A percentile compares a stretch with the other conserved stretches of the same genome.
Conservation (phyloP, 805 yeast species). For the Wilhelminamyces savonicus region DNA sequence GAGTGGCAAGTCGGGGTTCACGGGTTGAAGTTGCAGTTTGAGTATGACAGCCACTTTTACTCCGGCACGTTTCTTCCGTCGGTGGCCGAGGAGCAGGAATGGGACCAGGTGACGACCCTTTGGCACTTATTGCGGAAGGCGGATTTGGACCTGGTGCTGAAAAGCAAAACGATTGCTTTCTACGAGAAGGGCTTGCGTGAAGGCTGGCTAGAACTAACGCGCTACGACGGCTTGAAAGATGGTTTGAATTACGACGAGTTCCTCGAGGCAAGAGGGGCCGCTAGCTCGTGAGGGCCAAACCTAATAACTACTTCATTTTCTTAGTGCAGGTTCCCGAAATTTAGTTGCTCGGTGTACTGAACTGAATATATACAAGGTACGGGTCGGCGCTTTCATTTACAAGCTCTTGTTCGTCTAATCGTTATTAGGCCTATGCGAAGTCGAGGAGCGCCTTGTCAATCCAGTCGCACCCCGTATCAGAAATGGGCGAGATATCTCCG, state of each 20-base stretch:
- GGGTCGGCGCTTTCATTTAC: too few relatives aligned
- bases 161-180: constrained; percentile 13
- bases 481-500: constrained; percentile 8
- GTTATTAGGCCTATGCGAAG: too few relatives aligned
- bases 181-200: constrained; percentile 22
- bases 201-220: constrained; percentile 27
- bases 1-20: constrained; percentile 83
- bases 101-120: constrained; percentile 72
- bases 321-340: too few relatives aligned
- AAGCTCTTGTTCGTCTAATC: too few relatives aligned
- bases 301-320: too few relatives aligned
- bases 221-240: constrained; percentile 31
- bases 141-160: constrained; percentile 28
- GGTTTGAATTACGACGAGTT: constrained; percentile 19
- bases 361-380: too few relatives aligned
- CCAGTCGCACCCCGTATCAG: constrained; percentile 56
- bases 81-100: constrained; percentile 82
- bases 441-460: constrained; percentile 32
- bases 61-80: constrained; percentile 87
- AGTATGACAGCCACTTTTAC: constrained; percentile 27
- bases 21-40: constrained; percentile 64
- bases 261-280: neutral
- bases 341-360: too few relatives aligned
- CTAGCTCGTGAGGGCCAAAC: too few relatives aligned
- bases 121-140: constrained; percentile 69